Base-by-base conservation (phyloP, 192 early-diverging fungal species). In the Coemansia sp. region DNA sequence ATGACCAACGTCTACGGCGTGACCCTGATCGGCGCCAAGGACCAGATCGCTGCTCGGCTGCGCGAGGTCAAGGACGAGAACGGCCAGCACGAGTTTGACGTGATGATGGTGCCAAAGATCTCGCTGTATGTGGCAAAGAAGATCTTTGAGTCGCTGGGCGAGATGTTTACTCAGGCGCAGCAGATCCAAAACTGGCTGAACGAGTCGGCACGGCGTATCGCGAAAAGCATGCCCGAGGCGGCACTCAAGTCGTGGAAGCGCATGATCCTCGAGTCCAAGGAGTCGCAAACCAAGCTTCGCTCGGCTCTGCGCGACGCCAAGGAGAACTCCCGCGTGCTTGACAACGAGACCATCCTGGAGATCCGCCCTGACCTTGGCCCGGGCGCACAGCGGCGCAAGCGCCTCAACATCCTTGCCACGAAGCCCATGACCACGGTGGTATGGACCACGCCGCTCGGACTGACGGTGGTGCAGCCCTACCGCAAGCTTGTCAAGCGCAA, bases 1-100 rank as follows among this genome's bases (percentile, higher is more conserved):
- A 99, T 99, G 97, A 99, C 97, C 54, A 97, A 96, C 72, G 96
- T 96, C 5, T 99, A 99, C 53, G 97, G 97, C 31, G 97, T 99
- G 53, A 99, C 97, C 2, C 92, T 96, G 67, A 85, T 99, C 24
- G 97, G 97, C 32, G 97, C 97, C 6, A 81, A 89, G 37, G 82
- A 84, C 10, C 97, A 99, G 83, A 95, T 99, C 62, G 82, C 85
- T 24, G 89, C 88, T 38, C 87, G 96, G 25, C 74, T 99, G 39
- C 89, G 87, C 69, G 97, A 99, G 71, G 73, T 86, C 15, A 83
- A 86, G 31, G 88, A 87, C 67, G 83, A 96, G 27, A 80, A 90
- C 0, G 87, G 87, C 27, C 85, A 90, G 4, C 70, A 92, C 64
- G 85, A 91, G 31, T 84, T 79, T 43, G 68, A 70, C 14, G 38